Base-by-base conservation (phyloP, 192 early-diverging fungal genomes). In the Rhizophagus sp. region DNA sequence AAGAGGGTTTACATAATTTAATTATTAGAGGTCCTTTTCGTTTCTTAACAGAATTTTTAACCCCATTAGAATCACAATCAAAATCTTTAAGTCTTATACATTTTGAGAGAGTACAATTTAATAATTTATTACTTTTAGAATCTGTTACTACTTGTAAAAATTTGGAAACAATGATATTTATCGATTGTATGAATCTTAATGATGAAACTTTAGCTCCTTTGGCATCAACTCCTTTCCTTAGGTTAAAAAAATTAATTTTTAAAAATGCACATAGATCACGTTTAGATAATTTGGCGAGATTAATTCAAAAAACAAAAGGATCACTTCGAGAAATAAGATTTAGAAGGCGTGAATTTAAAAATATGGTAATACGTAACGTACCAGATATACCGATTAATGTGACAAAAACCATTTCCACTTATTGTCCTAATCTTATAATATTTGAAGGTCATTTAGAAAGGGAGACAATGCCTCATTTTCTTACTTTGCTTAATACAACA, bases 401-500 rank as follows among this genome's bases (percentile, higher is more conserved):
- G 1, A 73, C 25, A 25, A 11, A 73, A 10, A 41, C 36, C n/a
- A 44, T 73, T 34, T 25, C 71, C 0, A 22, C 1, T 1, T 44
- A 3, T 34, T 44, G 71, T 47, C 36, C 44, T 3, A 73, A 73
- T 11, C 41, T 73, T 3, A n/a, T 44, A 3, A 36, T 24, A 44
- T 73, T 73, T 73, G 71, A 73, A 25, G 71, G 71, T 24, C 71
- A 73, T 41, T 13, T 73, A 34, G 71, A 73, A 36, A 25, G 49
- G 22, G 44, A 73, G 11, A 44, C 71, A 0, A 73, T 73, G 71
- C 30, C n/a, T 24, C 36, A 25, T 19, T 73, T 73, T 41, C n/a
- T 73, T 36, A 41, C 19, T 47, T 0, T 68, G 7, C 25, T 27
- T 4, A 25, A 15, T 4, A 22, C 66, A 68, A 33, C 27, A 17